Conservation (phyloP, 2,329 filamentous ascomycete genomes). For the Calonectria naviculata region DNA sequence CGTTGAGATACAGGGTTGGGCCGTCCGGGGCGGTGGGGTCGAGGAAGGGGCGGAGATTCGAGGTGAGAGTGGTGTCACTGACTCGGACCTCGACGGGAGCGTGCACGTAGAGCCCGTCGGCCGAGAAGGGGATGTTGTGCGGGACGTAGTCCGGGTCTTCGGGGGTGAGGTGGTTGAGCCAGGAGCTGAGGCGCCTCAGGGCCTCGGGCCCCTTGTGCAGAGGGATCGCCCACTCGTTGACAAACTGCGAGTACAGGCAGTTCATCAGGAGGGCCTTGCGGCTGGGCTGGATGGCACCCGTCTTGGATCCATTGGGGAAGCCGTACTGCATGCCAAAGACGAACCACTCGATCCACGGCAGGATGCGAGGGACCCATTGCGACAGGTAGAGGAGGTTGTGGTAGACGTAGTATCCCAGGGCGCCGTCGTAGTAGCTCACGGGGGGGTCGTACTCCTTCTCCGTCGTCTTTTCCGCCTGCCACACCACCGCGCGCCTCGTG, state of each 20-base stretch:
- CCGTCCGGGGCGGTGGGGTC: conserved; percentile 77
- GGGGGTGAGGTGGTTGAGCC: conserved; percentile 76
- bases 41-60: conserved; percentile 59
- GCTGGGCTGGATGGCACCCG: conserved; percentile 82
- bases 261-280: conserved; percentile 91
- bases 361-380: conserved; percentile 80
- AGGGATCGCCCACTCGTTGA: conserved; percentile 98
- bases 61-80: conserved; percentile 69
- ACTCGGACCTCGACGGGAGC: conserved; percentile 94
- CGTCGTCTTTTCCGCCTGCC: conserved; percentile 85
- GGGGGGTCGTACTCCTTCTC: conserved; percentile 69
- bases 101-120: conserved; percentile 84
- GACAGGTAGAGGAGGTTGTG: conserved; percentile 88
- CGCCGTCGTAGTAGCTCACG: conserved; percentile 82
- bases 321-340: conserved; percentile 98
- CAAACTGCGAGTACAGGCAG: conserved; percentile 97
- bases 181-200: conserved; percentile 82
- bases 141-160: conserved; percentile 72
- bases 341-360: conserved; percentile 95
- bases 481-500: conserved; percentile 86
- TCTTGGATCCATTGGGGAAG: conserved; percentile 76
- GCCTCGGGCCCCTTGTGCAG: conserved; percentile 88
- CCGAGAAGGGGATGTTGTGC: conserved; percentile 82
- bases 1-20: conserved; percentile 89
- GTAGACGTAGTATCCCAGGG: conserved; percentile 88